phyloP scores from a whole-genome alignment of 305 asterid species.

The Fraxinus sp. region DNA sequence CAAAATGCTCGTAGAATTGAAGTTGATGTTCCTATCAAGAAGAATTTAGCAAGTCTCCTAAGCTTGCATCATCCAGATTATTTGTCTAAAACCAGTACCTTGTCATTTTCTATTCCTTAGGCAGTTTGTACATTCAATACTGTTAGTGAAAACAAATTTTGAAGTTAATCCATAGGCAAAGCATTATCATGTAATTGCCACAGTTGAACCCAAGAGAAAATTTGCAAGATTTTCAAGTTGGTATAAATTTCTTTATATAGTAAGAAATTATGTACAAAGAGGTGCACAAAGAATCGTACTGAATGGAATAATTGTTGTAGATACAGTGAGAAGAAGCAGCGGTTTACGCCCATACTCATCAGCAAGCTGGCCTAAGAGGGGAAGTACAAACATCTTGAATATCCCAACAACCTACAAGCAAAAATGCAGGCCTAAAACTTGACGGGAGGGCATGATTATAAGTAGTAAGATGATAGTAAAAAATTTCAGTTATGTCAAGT shows the following conservation, averaged over 20 bases:
- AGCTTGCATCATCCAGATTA: neutral
- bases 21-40: neutral
- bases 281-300: conserved; percentile 46
- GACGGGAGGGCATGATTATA: neutral
- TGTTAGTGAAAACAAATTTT: neutral
- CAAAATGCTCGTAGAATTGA: neutral
- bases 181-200: neutral
- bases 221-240: neutral
- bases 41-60: neutral
- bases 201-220: neutral
- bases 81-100: neutral
- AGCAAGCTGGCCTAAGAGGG: conserved; percentile 89
- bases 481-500: neutral
- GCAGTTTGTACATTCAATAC: neutral
- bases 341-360: conserved; percentile 97
- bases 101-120: neutral
- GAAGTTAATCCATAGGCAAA: neutral
- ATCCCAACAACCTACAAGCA: conserved; percentile 68
- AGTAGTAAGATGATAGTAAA: neutral
- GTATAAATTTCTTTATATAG: neutral
- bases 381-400: conserved; percentile 89
- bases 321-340: conserved; percentile 74
- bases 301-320: conserved; percentile 81
- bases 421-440: conserved; percentile 13
- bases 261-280: neutral